Evolutionary conservation across 1,284 basidiomycete genomes (phyloP), one percentile per base, ranked within the genome.

Genomic region (Phylloboletellus chloephorus): DNA sequence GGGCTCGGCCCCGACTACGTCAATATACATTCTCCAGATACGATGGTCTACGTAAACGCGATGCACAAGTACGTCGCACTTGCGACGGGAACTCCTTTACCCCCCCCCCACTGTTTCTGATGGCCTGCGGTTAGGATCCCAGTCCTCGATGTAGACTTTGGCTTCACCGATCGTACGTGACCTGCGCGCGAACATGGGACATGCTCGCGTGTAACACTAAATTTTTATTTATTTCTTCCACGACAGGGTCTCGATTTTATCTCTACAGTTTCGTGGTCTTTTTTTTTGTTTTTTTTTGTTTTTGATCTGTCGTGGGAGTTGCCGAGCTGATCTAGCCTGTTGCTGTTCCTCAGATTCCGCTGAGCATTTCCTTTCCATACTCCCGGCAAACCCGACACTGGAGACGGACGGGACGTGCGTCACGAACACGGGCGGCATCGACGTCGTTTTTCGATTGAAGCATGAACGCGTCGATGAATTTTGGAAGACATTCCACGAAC

Each of bases 21-120:
- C 11, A 40, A 40, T 41, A 40, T 42, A 25, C 15, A 41, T 17
- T 43, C 29, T 21, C 41, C 41, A 3, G 37, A 43, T 41, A 43
- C 17, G 11, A 42, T 42, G 41, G 23, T 42, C 13, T 42, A 21
- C 19, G 11, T 42, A 11, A 42, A 42, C 15, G 36, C 37, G 19
- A 16, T 42, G 37, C 41, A 42, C 9, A 42, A 31, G 41, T 42
- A 22, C 4, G 29, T 31, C 29, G 10, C 7, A 7, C 12, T 20
- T 9, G 7, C 10, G 10, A 33, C 11, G 10, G 8, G 13, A 12
- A 32, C 7, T 20, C 13, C 2, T 32, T 21, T n/a, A n/a, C n/a
- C n/a, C n/a, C n/a, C n/a, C n/a, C n/a, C n/a, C n/a, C n/a, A n/a
- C n/a, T n/a, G n/a, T n/a, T n/a, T n/a, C n/a, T n/a, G n/a, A n/a